Evolutionary conservation across 2,329 filamentous ascomycete genomes (phyloP), one percentile per base, ranked within the genome.

Genomic region (Neurospora sp.): DNA sequence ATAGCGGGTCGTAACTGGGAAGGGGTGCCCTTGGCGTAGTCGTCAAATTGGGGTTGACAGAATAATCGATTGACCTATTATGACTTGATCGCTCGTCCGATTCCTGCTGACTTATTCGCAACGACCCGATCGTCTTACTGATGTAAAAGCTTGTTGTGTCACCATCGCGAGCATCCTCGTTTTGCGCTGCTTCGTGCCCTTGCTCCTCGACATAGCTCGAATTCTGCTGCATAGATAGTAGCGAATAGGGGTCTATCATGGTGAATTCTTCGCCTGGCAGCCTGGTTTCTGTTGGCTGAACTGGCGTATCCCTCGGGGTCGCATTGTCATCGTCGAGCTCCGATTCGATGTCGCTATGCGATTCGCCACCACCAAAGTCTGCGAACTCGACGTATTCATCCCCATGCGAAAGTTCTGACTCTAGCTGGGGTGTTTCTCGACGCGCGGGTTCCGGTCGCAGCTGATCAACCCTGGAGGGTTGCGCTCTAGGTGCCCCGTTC

Each of bases 131-230:
- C 0, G 85, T 85, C 42, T 82, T 83, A 74, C 85, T 87, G 69
- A 88, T 86, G 67, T 89, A 87, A 52, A 84, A 76, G 69, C 83
- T 87, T 0, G 86, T 88, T 39, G 84, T 83, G 19, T 88, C 85
- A 4, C 86, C 87, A 72, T 62, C 52, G 8, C 87, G 80, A 38
- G 86, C 71, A 19, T 74, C 71, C 33, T 70, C 42, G 58, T 71
- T 84, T 9, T 82, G 79, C 3, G 76, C 1, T 76, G 74, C 23
- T 66, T 39, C 15, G 28, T 68, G 69, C 36, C 67, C 70, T 7
- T 68, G 69, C n/a, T 71, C 71, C 73, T 72, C 72, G 19, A 73
- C 68, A 62, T 62, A 62, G 71, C 77, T 79, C 69, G 82, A 78
- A 42, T 80, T 81, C 1, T 78, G 81, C 42, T 83, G 82, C 69